Conservation (phyloP, 2,329 filamentous ascomycete species). For the Calcarisporium arbuscula region DNA sequence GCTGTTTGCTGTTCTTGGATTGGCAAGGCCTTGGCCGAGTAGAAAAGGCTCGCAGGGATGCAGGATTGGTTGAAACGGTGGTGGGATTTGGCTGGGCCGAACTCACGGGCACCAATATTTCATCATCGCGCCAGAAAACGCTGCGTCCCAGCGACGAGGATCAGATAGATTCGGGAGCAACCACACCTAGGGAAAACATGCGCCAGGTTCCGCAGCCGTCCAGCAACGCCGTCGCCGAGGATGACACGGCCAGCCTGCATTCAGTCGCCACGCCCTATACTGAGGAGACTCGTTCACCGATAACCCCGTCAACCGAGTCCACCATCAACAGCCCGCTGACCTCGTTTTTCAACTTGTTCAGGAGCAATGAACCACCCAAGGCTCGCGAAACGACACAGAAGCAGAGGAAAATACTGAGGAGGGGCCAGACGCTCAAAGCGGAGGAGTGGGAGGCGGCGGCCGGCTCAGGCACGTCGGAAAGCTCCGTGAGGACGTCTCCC, state of each 20-base stretch:
- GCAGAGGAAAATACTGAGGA: conserved; percentile 64
- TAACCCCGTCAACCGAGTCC: conserved; percentile 21
- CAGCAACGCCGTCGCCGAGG: conserved; percentile 58
- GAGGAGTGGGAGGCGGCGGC: conserved; percentile 18
- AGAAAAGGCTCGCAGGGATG: conserved; percentile 88
- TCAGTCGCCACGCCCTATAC: conserved; percentile 29
- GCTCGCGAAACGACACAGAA: conserved; percentile 47
- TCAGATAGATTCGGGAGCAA: conserved; percentile 24
- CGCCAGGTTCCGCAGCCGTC: conserved; percentile 65
- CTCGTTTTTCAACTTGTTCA: conserved; percentile 69
- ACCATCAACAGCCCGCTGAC: conserved; percentile 46
- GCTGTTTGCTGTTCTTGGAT: conserved; percentile 91
- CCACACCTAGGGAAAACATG: conserved; percentile 32
- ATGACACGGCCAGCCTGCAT: conserved; percentile 54
- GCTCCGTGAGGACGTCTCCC: too few species aligned
- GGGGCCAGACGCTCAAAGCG: conserved; percentile 60
- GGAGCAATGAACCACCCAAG: conserved; percentile 47
- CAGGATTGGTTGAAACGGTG: conserved; percentile 85
- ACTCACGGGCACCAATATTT: conserved; percentile 65
- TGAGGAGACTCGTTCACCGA: conserved; percentile 17
- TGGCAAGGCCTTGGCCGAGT: conserved; percentile 92
- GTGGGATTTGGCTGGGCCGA: conserved; percentile 95
- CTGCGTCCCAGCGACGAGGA: conserved; percentile 31
- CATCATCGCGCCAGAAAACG: conserved; percentile 36
- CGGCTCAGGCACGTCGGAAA: conserved; percentile 9